Evolutionary conservation across 2,329 filamentous ascomycete genomes (phyloP).

Genomic region (Fusarium graminum): DNA sequence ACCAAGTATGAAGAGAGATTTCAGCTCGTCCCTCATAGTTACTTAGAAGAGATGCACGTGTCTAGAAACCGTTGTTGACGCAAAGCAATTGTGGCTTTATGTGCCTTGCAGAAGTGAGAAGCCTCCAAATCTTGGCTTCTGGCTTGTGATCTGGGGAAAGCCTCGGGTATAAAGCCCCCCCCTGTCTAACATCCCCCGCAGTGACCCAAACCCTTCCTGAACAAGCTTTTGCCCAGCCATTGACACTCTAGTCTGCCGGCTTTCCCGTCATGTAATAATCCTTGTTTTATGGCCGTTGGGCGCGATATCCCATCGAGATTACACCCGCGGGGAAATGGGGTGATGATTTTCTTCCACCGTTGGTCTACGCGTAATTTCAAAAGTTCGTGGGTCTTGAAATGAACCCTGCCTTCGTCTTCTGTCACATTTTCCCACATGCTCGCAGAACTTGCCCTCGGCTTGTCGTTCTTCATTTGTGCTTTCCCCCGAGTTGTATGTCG

Average conservation of each 20-base stretch:
- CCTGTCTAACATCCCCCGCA: conserved; percentile 25
- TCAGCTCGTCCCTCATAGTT: not conserved
- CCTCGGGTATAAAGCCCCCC: conserved; percentile 36
- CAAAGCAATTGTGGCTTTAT: conserved; percentile 13
- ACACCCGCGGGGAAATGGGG: conserved; percentile 1
- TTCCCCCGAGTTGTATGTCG: conserved; percentile 10
- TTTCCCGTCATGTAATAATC: not conserved
- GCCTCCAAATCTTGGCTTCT: not conserved
- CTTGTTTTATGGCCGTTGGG: too few relatives aligned
- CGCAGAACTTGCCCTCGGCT: conserved; percentile 31
- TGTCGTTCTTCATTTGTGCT: conserved; percentile 3
- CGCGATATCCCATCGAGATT: conserved; percentile 10
- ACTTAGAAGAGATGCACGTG: conserved; percentile 5
- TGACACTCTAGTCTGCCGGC: not conserved
- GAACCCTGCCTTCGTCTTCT: conserved; percentile 8
- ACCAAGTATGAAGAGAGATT: not conserved
- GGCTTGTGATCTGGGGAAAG: conserved; percentile 39
- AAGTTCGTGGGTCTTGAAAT: conserved; percentile 19
- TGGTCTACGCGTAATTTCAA: conserved; percentile 21
- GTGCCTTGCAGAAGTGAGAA: conserved; percentile 27
- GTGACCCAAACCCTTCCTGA: conserved; percentile 11
- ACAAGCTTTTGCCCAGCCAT: conserved; percentile 34
- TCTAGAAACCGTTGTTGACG: not conserved
- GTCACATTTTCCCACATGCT: conserved; percentile 38
- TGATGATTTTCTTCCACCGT: not conserved